A percentile compares a stretch with the other conserved stretches of the same genome.
Conservation (phyloP, 352 stramenopile species). For the Phytophthora idaei region DNA sequence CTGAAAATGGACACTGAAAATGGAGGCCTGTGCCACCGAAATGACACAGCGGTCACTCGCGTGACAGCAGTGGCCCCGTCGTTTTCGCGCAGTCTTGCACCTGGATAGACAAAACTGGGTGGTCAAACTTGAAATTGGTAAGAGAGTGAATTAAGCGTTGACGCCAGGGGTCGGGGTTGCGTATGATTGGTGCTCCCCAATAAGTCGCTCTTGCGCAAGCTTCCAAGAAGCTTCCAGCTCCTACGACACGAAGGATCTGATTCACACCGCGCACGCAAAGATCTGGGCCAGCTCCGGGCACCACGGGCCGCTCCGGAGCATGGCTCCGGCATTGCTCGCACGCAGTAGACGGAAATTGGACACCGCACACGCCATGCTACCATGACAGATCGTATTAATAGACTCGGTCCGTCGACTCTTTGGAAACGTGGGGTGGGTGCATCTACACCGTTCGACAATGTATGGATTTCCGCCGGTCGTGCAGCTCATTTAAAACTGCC, state of each 20-base stretch:
- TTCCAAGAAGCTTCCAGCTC: slow-evolving; percentile 9
- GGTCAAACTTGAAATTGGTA: slow-evolving; percentile 5
- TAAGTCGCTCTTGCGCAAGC: slow-evolving; percentile 27
- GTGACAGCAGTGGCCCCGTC: background rate
- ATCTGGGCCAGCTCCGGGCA: slow-evolving; percentile 2
- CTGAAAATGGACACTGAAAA: too few relatives aligned
- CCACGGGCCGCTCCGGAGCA: background rate
- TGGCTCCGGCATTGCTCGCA: background rate
- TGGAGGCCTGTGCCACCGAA: background rate
- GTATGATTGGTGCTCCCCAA: slow-evolving; percentile 25
- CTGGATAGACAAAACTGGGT: slow-evolving; percentile 8
- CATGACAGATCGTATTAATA: background rate
- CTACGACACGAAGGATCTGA: slow-evolving; percentile 15
- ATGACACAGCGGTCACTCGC: background rate
- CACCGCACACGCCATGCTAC: slow-evolving; percentile 4
- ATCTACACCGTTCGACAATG: slow-evolving; percentile 12
- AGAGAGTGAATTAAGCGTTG: slow-evolving; percentile 5
- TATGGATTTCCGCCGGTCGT: slow-evolving; percentile 12
- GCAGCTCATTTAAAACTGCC: slow-evolving; percentile 17
- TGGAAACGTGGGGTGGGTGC: background rate
- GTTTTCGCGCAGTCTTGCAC: slow-evolving; percentile 19
- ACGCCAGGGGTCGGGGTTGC: slow-evolving; percentile 1
- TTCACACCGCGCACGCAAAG: slow-evolving; percentile 25
- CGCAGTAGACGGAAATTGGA: slow-evolving; percentile 3
- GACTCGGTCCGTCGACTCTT: background rate